Conservation (phyloP, 352 stramenopile genomes). For the Pseudoperonospora humuli region DNA sequence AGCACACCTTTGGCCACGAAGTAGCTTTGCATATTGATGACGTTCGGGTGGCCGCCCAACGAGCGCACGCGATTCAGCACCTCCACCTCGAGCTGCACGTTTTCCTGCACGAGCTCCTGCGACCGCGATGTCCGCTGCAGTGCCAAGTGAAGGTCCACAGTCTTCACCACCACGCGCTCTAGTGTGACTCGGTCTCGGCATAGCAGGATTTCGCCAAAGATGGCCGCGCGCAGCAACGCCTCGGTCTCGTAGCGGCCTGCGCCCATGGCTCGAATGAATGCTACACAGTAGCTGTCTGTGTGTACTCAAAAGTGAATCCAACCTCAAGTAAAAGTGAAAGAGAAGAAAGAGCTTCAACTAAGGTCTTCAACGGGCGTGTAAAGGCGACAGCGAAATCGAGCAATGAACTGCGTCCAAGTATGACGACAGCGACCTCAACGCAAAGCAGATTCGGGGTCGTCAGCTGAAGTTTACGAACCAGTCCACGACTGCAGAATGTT, state of each 20-base stretch:
- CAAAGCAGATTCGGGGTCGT: not conserved
- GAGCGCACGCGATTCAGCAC: constrained; percentile 45
- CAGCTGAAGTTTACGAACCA: not conserved
- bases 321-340: not conserved
- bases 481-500: constrained; percentile 9
- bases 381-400: constrained; percentile 1
- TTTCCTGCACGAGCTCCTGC: constrained; percentile 51
- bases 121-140: constrained; percentile 43
- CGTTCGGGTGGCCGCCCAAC: constrained; percentile 57
- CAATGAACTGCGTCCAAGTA: constrained; percentile 16
- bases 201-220: constrained; percentile 69
- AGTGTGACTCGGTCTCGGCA: constrained; percentile 44
- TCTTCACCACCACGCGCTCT: constrained; percentile 65
- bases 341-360: constrained; percentile 1
- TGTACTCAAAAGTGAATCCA: no score
- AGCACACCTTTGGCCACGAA: constrained; percentile 49
- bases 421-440: not conserved
- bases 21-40: constrained; percentile 63
- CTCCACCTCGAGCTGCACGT: constrained; percentile 62
- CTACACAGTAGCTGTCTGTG: no score
- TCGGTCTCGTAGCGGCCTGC: constrained; percentile 38
- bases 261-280: constrained; percentile 6
- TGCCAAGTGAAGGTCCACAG: constrained; percentile 49
- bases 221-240: constrained; percentile 35
- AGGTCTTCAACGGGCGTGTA: constrained; percentile 1